These are phyloP conservation scores for Botrytis fragariae DNA, from an alignment of 2,329 filamentous ascomycete species.

Conservation along the genomic window DNA sequence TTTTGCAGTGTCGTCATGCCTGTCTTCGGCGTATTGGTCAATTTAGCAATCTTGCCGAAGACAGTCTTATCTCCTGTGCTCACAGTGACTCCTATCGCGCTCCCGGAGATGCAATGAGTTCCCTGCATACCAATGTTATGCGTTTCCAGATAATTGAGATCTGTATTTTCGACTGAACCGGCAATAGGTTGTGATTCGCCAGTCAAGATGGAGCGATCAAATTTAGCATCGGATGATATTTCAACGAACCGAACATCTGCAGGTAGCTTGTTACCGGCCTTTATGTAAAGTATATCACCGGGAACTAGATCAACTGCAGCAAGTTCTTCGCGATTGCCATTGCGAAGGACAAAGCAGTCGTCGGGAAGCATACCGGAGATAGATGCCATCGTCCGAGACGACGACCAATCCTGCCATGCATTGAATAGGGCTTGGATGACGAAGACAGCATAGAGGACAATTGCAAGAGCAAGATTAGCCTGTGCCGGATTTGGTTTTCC, in stretches of 20 bases:
- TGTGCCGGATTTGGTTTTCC: slow-evolving; percentile 61
- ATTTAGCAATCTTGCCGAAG: slow-evolving; percentile 69
- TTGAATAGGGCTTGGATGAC: slow-evolving; percentile 66
- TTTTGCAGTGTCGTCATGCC: slow-evolving; percentile 67
- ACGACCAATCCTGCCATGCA: slow-evolving; percentile 71
- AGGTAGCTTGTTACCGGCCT: slow-evolving; percentile 69
- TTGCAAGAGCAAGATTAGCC: slow-evolving; percentile 69
- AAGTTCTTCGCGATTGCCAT: slow-evolving; percentile 50
- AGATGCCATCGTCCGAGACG: slow-evolving; percentile 70
- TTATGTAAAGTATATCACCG: slow-evolving; percentile 66
- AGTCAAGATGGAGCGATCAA: slow-evolving; percentile 72
- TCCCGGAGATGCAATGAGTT: slow-evolving; percentile 70
- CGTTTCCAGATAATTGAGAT: slow-evolving; percentile 73
- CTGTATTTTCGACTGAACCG: slow-evolving; percentile 61
- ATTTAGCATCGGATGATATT: slow-evolving; percentile 65
- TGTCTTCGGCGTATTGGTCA: slow-evolving; percentile 65
- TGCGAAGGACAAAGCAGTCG: slow-evolving; percentile 61
- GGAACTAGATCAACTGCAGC: slow-evolving; percentile 62
- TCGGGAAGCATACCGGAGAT: slow-evolving; percentile 77
- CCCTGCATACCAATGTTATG: slow-evolving; percentile 74
- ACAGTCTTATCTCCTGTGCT: slow-evolving; percentile 70
- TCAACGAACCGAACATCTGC: slow-evolving; percentile 70
- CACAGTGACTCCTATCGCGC: slow-evolving; percentile 64
- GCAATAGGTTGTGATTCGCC: slow-evolving; percentile 64
- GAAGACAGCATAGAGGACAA: slow-evolving; percentile 69